These are phyloP conservation scores for Penicillium longicatenatum DNA, from an alignment of 495 filamentous ascomycete genomes.

Conservation along the genomic window DNA sequence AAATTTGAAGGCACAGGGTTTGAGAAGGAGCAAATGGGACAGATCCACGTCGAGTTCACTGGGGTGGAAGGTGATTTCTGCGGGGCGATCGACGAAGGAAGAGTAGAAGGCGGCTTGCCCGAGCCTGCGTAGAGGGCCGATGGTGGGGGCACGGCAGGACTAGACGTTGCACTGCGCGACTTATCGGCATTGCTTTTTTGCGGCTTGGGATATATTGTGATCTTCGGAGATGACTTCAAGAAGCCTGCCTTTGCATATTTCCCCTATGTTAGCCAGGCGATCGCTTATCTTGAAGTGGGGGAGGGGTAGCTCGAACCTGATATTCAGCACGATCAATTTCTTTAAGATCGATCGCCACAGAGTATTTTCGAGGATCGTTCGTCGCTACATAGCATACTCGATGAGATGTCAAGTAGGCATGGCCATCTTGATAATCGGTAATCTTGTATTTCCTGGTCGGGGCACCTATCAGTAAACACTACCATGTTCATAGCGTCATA, in stretches of 20 bases:
- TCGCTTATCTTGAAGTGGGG: conserved; percentile 3
- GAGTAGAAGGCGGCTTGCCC: conserved; percentile 12
- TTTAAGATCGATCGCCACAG: conserved; percentile 83
- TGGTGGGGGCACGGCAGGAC: conserved; percentile 34
- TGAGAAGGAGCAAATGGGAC: conserved; percentile 57
- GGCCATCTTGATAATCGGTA: conserved; percentile 90
- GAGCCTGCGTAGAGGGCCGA: conserved; percentile 18
- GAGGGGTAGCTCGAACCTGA: conserved; percentile 60
- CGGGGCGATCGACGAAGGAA: conserved; percentile 24
- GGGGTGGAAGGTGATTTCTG: not conserved
- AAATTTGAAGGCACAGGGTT: conserved; percentile 94
- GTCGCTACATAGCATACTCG: conserved; percentile 94
- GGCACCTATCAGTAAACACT: conserved; percentile 17
- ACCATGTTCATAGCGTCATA: conserved; percentile 3
- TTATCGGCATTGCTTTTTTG: conserved; percentile 54
- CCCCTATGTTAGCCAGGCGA: conserved; percentile 3
- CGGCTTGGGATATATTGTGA: conserved; percentile 80
- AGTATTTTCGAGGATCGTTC: conserved; percentile 80
- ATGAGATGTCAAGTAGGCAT: conserved; percentile 94
- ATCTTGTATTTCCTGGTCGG: conserved; percentile 84
- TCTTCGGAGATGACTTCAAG: conserved; percentile 90
- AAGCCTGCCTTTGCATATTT: conserved; percentile 71
- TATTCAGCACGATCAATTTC: conserved; percentile 89
- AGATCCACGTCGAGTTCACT: not conserved
- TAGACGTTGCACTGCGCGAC: conserved; percentile 35